phyloP scores from a whole-genome alignment of 1,284 basidiomycete genomes.

The Xanthoconium separans region DNA sequence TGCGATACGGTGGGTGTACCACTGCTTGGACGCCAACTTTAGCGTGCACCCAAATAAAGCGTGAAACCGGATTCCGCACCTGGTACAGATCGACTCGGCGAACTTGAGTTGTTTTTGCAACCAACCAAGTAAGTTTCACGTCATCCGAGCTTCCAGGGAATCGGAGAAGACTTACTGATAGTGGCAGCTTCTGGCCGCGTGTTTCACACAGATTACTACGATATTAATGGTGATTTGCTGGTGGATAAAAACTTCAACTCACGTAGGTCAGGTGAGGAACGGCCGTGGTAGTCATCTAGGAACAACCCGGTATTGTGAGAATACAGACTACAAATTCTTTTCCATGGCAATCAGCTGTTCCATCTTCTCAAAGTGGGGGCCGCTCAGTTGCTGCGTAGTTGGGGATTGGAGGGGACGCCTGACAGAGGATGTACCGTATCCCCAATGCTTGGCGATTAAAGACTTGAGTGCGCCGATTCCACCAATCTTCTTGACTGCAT shows the following conservation, averaged over 20 bases:
- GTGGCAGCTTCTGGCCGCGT: neutral
- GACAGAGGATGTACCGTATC: constrained; percentile 60
- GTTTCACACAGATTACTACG: neutral
- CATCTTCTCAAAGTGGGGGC: constrained; percentile 36
- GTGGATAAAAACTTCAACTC: neutral
- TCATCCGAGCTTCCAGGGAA: neutral
- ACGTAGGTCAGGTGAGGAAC: neutral
- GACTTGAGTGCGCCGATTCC: constrained; percentile 73
- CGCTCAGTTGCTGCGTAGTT: constrained; percentile 34
- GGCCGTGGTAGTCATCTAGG: neutral
- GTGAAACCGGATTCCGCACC: too few relatives aligned
- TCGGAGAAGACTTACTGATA: too few relatives aligned
- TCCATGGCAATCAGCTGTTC: constrained; percentile 65
- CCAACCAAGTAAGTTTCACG: neutral
- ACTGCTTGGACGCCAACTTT: neutral
- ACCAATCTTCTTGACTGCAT: constrained; percentile 68
- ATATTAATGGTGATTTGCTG: neutral
- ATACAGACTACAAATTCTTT: constrained; percentile 44
- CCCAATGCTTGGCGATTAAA: constrained; percentile 66
- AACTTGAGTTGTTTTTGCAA: neutral
- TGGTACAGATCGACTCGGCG: too few relatives aligned
- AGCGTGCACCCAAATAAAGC: neutral
- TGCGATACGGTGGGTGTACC: too few relatives aligned
- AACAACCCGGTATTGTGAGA: neutral
- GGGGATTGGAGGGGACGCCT: constrained; percentile 58